phyloP scores from a whole-genome alignment of 805 yeast species.

The Diddensiella caesifluorescens region DNA sequence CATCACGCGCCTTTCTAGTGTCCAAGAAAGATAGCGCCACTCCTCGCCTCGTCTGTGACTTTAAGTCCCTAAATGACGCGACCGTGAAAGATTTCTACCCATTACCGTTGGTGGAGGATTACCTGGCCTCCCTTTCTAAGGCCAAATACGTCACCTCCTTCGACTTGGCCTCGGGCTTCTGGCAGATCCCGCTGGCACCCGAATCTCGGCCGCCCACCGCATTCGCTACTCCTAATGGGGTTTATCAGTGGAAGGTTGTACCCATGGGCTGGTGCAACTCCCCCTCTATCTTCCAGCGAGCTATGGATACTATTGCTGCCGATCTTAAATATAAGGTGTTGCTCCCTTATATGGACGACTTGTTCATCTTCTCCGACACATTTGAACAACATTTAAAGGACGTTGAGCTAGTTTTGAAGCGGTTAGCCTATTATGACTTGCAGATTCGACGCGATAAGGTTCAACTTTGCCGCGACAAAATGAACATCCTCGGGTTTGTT shows the following conservation, averaged over 20 bases:
- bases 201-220: conserved; percentile 2
- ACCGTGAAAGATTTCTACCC: background rate
- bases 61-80: background rate
- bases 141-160: background rate
- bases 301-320: conserved; percentile 3
- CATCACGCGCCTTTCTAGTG: background rate
- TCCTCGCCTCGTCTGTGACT: background rate
- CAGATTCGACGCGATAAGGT: background rate
- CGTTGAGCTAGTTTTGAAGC: background rate
- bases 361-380: background rate
- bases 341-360: background rate
- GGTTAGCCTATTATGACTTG: background rate
- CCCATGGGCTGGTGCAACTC: conserved; percentile 29
- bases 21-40: background rate
- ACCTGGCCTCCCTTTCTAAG: background rate
- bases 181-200: conserved; percentile 1
- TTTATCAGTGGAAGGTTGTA: conserved; percentile 26
- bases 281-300: conserved; percentile 27
- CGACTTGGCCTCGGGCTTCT: background rate
- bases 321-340: background rate
- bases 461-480: background rate
- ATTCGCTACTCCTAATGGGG: conserved; percentile 22
- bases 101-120: background rate
- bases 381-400: background rate
- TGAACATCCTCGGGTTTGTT: background rate